Evolutionary conservation across 2,329 filamentous ascomycete genomes (phyloP).

Genomic region (Camillea tinctor): DNA sequence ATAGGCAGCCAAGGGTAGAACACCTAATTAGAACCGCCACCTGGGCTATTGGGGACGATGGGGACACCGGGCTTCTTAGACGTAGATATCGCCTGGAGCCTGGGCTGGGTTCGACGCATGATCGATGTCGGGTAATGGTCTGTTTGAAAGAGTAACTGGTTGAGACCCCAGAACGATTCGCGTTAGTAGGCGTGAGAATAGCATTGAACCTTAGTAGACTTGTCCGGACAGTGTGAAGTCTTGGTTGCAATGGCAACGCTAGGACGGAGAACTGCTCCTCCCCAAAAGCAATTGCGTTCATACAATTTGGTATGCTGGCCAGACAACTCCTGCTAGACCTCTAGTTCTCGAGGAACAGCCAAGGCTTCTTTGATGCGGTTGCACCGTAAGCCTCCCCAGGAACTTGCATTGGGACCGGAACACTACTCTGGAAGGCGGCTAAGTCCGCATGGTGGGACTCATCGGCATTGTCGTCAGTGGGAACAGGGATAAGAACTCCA

Average conservation of each 20-base stretch:
- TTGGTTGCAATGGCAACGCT: not conserved
- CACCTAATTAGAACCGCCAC: not conserved
- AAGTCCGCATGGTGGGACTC: conserved; percentile 11
- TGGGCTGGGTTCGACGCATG: not conserved
- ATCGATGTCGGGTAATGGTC: not conserved
- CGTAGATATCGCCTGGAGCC: not conserved
- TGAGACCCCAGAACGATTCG: not conserved
- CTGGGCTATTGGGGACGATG: not conserved
- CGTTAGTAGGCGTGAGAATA: not conserved
- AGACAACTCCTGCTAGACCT: not conserved
- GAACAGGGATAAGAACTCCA: conserved; percentile 73
- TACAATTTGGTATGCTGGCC: not conserved
- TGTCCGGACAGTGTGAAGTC: not conserved
- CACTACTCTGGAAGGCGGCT: conserved; percentile 33
- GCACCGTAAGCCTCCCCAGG: conserved; percentile 34
- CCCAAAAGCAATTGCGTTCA: not conserved
- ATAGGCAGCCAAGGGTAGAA: not conserved
- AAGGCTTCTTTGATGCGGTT: conserved; percentile 27
- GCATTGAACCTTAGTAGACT: not conserved
- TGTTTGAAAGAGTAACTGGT: not conserved
- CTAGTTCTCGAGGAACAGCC: conserved; percentile 31
- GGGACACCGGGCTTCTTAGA: not conserved
- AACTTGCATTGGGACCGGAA: conserved; percentile 44
- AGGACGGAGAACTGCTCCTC: not conserved
- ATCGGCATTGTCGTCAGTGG: conserved; percentile 17